Percentiles rank a stretch among this genome's conserved stretches.
phyloP scores from a whole-genome alignment of 306 rosid species.

The Cucurbita maxima region DNA sequence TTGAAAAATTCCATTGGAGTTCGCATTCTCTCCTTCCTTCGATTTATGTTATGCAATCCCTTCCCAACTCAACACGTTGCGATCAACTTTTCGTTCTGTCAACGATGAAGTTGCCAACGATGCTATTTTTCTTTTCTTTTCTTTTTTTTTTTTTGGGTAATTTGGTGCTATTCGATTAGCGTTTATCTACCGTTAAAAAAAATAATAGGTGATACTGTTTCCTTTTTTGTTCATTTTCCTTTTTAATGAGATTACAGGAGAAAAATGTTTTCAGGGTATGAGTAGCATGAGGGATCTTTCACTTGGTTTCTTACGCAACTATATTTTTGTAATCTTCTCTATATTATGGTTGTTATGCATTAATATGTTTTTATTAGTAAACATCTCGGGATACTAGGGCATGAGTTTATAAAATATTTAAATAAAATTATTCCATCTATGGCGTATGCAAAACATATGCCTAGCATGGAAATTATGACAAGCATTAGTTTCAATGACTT shows the following conservation, averaged over 20 bases:
- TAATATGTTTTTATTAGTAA: neutral
- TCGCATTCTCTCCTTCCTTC: neutral
- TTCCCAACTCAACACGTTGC: neutral
- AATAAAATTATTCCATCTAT: neutral
- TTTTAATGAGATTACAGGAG: neutral
- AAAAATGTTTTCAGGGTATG: neutral
- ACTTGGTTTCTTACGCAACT: neutral
- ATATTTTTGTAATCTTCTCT: conserved; percentile 4
- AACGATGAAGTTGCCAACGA: neutral
- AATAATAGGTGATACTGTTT: neutral
- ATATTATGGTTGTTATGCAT: neutral
- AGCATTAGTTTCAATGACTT: neutral
- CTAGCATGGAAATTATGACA: neutral
- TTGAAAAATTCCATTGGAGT: neutral
- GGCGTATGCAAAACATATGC: neutral
- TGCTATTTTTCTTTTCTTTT: neutral
- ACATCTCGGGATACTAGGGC: neutral
- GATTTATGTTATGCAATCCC: neutral
- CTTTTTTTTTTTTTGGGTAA: neutral
- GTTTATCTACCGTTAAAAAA: neutral
- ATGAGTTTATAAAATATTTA: neutral
- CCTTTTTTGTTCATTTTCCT: neutral
- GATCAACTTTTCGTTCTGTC: neutral
- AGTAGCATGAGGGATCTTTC: neutral
- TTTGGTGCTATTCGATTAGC: neutral